These are phyloP conservation scores for Citrus mangshanensis DNA, from an alignment of 345 rosid genomes.

Conservation along the genomic window DNA sequence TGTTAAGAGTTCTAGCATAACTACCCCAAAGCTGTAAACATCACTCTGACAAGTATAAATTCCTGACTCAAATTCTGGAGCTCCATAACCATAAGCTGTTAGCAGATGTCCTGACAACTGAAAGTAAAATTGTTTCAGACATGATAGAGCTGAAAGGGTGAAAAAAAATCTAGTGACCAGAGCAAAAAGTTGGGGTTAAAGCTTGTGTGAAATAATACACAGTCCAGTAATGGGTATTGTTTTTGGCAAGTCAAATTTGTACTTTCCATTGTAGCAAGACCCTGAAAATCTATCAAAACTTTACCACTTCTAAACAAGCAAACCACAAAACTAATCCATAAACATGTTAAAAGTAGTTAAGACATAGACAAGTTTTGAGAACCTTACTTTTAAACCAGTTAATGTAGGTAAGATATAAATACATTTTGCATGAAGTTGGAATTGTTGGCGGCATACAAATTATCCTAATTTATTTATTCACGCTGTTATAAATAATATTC, in stretches of 20 bases:
- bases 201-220: not conserved
- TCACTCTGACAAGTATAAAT: constrained; percentile 84
- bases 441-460: too few species aligned
- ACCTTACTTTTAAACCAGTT: too few species aligned
- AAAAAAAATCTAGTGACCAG: not conserved
- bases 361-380: too few species aligned
- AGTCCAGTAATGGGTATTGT: not conserved
- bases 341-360: not conserved
- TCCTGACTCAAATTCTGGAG: constrained; percentile 96
- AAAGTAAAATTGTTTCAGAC: constrained; percentile 24
- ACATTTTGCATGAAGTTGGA: too few species aligned
- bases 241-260: not conserved
- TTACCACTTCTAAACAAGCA: not conserved
- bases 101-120: constrained; percentile 93
- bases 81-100: constrained; percentile 84
- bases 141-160: not conserved
- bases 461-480: too few species aligned
- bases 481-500: too few species aligned
- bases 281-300: not conserved
- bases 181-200: not conserved
- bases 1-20: constrained; percentile 94
- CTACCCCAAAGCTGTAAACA: constrained; percentile 95
- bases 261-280: not conserved
- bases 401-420: too few species aligned
- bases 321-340: not conserved